Evolutionary conservation across 2,329 filamentous ascomycete species (phyloP).

Genomic region (Drechslerella coelobrocha): DNA sequence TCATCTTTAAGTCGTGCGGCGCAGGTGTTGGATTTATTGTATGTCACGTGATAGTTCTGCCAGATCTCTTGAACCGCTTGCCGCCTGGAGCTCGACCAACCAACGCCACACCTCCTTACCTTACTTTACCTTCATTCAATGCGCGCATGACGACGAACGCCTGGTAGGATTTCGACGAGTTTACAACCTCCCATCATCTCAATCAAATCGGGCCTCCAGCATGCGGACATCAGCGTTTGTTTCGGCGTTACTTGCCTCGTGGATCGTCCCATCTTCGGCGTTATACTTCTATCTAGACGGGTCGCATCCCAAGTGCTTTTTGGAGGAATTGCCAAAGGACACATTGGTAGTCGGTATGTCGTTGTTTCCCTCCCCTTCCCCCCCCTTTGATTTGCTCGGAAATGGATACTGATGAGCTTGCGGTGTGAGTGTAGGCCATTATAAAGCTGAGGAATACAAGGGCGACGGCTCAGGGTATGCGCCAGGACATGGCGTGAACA

Average conservation of each 20-base stretch:
- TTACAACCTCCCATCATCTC: no score
- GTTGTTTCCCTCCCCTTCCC: conserved; percentile 54
- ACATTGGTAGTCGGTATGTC: conserved; percentile 82
- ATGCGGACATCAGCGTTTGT: conserved; percentile 45
- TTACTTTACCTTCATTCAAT: conserved; percentile 22
- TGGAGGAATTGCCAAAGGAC: conserved; percentile 96
- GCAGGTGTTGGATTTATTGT: conserved; percentile 23
- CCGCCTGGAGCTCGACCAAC: not conserved
- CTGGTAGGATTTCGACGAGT: no score
- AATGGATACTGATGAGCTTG: conserved; percentile 8
- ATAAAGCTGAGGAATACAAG: conserved; percentile 83
- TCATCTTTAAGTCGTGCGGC: no score
- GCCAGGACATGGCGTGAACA: conserved; percentile 75
- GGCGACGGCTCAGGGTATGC: conserved; percentile 71
- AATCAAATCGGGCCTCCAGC: not conserved
- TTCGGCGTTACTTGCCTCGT: conserved; percentile 61
- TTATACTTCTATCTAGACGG: conserved; percentile 97
- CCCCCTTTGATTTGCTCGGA: not conserved
- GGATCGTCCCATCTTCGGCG: conserved; percentile 72
- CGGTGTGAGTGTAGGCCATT: conserved; percentile 68
- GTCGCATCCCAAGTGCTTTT: conserved; percentile 88
- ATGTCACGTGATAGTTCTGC: conserved; percentile 43
- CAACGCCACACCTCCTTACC: conserved; percentile 14
- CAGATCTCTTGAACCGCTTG: conserved; percentile 39
- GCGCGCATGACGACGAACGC: conserved; percentile 23